Evolutionary conservation across 2,329 filamentous ascomycete genomes (phyloP), one percentile per base, ranked within the genome.

Genomic region (Phialocephala sp.): DNA sequence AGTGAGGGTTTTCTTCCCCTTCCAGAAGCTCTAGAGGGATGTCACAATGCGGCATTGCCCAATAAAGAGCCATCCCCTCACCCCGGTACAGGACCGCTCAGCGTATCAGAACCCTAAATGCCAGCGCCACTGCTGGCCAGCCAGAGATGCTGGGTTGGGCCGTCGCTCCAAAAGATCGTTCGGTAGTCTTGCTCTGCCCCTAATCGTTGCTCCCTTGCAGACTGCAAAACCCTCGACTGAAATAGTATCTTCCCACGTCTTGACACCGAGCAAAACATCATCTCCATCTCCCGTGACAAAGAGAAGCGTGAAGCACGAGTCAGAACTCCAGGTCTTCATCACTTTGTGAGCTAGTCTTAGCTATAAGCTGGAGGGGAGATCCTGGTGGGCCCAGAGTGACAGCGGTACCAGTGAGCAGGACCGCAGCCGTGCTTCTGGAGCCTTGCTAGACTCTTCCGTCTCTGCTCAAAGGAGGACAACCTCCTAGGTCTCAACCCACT

Each of bases 381-480:
- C 59, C 59, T 61, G 59, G 59, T n/a, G 47, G 59, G 14, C n/a
- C 22, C 12, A 52, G 6, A 60, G 45, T 61, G 59, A 41, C 37
- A 54, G 59, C 36, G 32, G 15, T 60, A 20, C 27, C 43, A 55
- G 39, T 12, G 45, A 52, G 15, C 3, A 41, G 59, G 24, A 35
- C 14, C 37, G n/a, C 39, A 65, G 63, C 59, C 58, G 58, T 61
- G 59, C 41, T 35, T n/a, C 58, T 50, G 39, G 41, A 61, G 63
- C 58, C 52, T 55, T 61, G 58, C 32, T 58, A 18, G 47, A 20
- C 15, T 50, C 27, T 45, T 27, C 22, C 50, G 24, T 45, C 32
- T 65, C 60, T 56, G 50, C 54, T 59, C 43, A n/a, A 54, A 60
- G 56, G 55, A 62, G 64, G 59, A 50, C 39, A 45, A 57, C 18